Base-by-base conservation (phyloP, 169 alveolate species). In the Cryptosporidium sp. region DNA sequence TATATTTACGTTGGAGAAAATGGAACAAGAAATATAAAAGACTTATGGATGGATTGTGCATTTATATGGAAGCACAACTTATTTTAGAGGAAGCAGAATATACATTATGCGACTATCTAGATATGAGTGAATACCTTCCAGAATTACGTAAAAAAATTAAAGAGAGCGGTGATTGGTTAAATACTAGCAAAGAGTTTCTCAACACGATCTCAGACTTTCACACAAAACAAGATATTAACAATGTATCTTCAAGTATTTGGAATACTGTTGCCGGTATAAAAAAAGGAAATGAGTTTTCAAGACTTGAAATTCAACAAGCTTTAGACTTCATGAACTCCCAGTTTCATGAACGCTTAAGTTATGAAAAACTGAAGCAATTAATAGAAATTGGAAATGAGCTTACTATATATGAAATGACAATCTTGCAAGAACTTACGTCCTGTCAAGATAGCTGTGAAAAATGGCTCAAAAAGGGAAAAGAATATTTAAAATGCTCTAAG, bases 1-100 rank as follows among this genome's bases (percentile, higher is more conserved):
- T 80, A 16, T 80, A 80, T 23, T 44, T 62, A 7, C 73, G 89
- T 62, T 80, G 89, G 89, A 80, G 75, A 80, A 80, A 80, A 33
- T 80, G 89, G 89, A 35, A 62, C 6, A 56, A 60, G 60, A 80
- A 80, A 48, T 80, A 31, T 35, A 60, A 65, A 37, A 80, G 75
- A 45, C 29, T 80, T 21, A 60, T 80, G 89, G 89, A 80, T 62
- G 89, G 89, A 5, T n/a, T 80, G 18, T 80, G 89, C 26, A 61
- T 65, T 26, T 80, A 62, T 12, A 80, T 80, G 75, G 89, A 80
- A 31, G 75, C 80, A 12, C 89, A 80, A 48, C 35, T 80, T 37
- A 65, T 80, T 23, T 12, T 80, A n/a, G 89, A 80, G 37, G 89
- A 80, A 35, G 89, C 89, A 14, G 80, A 80, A 80, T 80, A 80